These are phyloP conservation scores for Apiospora saccharicola DNA, from an alignment of 2,329 filamentous ascomycete genomes.

Conservation along the genomic window DNA sequence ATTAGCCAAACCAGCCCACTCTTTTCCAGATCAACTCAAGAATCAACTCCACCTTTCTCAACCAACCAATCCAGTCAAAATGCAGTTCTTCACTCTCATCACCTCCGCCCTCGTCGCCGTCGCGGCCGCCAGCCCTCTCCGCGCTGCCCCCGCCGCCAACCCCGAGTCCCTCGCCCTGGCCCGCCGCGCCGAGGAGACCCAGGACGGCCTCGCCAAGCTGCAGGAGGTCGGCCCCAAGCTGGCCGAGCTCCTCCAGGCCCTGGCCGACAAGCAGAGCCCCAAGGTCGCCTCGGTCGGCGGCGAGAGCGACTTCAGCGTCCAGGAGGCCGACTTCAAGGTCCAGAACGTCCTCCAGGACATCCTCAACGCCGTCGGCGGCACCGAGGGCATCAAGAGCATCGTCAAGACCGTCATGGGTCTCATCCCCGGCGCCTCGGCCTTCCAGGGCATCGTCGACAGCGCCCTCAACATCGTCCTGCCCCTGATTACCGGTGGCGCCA, in stretches of 20 bases:
- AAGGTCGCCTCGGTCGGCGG: background rate
- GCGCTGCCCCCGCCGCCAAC: background rate
- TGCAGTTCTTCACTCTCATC: slow-evolving; percentile 17
- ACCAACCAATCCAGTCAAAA: background rate
- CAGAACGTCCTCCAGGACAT: slow-evolving; percentile 7
- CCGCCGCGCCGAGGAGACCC: slow-evolving; percentile 15
- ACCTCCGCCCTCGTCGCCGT: slow-evolving; percentile 19
- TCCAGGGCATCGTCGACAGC: slow-evolving; percentile 13
- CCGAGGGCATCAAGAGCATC: slow-evolving; percentile 4
- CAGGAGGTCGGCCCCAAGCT: background rate
- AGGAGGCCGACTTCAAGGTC: slow-evolving; percentile 14
- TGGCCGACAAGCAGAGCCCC: slow-evolving; percentile 1
- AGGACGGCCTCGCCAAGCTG: slow-evolving; percentile 8
- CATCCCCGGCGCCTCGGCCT: slow-evolving; percentile 15
- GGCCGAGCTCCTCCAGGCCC: background rate
- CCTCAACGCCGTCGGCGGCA: background rate
- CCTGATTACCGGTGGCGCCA: slow-evolving; percentile 2
- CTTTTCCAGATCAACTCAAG: slow-evolving; percentile 3
- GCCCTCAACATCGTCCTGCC: slow-evolving; percentile 12
- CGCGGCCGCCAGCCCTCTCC: slow-evolving; percentile 7
- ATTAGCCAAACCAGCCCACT: background rate
- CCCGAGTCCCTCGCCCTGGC: background rate
- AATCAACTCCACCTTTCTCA: background rate
- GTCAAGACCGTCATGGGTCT: slow-evolving; percentile 6
- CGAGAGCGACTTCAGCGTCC: slow-evolving; percentile 8